These are phyloP conservation scores for Arthroderma sp. DNA, from an alignment of 2,329 filamentous ascomycete species.

Conservation along the genomic window DNA sequence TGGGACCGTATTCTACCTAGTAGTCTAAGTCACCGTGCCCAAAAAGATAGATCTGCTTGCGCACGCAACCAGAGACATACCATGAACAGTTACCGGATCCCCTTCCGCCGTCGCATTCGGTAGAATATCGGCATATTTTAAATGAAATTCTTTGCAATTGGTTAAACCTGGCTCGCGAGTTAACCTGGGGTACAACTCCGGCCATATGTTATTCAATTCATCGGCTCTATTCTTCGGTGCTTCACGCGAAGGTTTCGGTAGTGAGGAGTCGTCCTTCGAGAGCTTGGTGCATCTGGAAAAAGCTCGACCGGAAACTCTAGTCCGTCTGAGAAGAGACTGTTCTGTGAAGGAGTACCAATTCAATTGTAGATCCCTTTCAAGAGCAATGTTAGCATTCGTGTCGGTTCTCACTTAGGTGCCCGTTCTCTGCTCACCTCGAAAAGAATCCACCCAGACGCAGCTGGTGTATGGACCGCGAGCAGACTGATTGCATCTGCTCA, in stretches of 20 bases:
- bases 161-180: slow-evolving; percentile 18
- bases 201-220: slow-evolving; percentile 22
- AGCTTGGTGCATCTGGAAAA: too few species aligned
- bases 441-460: slow-evolving; percentile 17
- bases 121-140: slow-evolving; percentile 24
- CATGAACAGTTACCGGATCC: slow-evolving; percentile 28
- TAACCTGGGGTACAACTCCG: slow-evolving; percentile 28
- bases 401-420: too few species aligned
- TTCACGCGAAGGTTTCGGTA: background rate
- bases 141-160: slow-evolving; percentile 25
- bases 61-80: slow-evolving; percentile 21
- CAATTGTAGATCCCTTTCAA: too few species aligned
- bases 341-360: too few species aligned
- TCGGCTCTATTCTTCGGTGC: slow-evolving; percentile 17
- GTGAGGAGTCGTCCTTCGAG: too few species aligned
- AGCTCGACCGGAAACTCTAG: too few species aligned
- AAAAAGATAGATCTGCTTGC: background rate
- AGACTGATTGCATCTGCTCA: slow-evolving; percentile 27
- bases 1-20: slow-evolving; percentile 62
- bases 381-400: too few species aligned
- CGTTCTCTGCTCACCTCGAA: slow-evolving; percentile 22
- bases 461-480: slow-evolving; percentile 23
- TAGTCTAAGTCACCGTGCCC: slow-evolving; percentile 24
- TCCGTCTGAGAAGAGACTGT: too few species aligned
- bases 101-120: slow-evolving; percentile 28